phyloP scores from a whole-genome alignment of 2,329 filamentous ascomycete genomes.

The Penicillium capsulatum region DNA sequence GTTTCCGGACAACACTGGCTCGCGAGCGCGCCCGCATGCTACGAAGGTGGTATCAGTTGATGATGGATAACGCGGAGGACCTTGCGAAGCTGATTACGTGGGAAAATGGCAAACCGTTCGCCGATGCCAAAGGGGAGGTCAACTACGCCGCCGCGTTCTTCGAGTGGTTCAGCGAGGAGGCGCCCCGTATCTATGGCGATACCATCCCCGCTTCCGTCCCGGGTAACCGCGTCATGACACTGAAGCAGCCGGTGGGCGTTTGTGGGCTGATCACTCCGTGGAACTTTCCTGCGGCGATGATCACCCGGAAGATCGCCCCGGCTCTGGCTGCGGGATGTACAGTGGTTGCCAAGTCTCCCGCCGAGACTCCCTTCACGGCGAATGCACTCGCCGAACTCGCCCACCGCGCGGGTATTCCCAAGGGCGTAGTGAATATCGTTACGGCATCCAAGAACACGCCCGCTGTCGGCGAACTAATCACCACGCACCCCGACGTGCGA shows the following conservation, averaged over 20 bases:
- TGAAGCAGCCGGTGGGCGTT: conserved; percentile 65
- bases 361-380: conserved; percentile 87
- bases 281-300: conserved; percentile 59
- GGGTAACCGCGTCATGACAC: conserved; percentile 58
- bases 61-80: conserved; percentile 63
- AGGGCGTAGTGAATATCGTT: conserved; percentile 85
- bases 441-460: conserved; percentile 75
- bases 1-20: conserved; percentile 58
- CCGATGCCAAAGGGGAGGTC: conserved; percentile 57
- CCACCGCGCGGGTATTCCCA: conserved; percentile 80
- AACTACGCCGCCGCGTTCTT: conserved; percentile 58
- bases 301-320: conserved; percentile 50
- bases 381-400: conserved; percentile 84
- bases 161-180: conserved; percentile 62
- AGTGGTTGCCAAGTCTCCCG: conserved; percentile 84
- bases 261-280: conserved; percentile 64
- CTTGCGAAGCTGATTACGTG: conserved; percentile 62
- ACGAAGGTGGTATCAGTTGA: conserved; percentile 64
- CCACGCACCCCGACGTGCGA: conserved; percentile 69
- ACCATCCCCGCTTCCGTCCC: conserved; percentile 58
- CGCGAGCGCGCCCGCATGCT: conserved; percentile 60
- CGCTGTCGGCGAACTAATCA: conserved; percentile 71
- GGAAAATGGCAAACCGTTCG: conserved; percentile 66
- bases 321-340: conserved; percentile 90
- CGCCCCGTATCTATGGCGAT: conserved; percentile 55